phyloP scores from a whole-genome alignment of 352 stramenopile genomes.

The Poterioochromonas sp. region DNA sequence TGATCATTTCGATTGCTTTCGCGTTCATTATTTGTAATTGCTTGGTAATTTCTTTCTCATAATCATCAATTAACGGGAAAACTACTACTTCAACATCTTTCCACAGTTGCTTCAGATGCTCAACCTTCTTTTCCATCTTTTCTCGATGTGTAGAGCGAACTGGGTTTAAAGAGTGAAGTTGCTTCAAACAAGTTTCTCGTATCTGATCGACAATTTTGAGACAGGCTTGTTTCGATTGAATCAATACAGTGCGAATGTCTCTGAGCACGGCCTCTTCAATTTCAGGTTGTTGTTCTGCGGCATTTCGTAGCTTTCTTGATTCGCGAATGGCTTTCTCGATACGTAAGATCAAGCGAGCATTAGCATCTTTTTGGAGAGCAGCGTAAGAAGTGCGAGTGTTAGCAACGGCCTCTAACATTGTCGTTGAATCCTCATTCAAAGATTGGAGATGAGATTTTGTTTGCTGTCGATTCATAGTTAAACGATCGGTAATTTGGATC shows the following conservation, averaged over 20 bases:
- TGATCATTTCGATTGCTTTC: not conserved
- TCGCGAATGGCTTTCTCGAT: conserved; percentile 17
- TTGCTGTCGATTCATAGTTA: not conserved
- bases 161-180: not conserved
- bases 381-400: not conserved
- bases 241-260: conserved; percentile 1
- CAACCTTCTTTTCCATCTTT: not conserved
- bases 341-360: conserved; percentile 3
- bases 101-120: not conserved
- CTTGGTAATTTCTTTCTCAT: not conserved
- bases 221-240: not conserved
- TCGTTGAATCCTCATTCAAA: not conserved
- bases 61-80: not conserved
- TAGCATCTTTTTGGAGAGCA: conserved; percentile 9
- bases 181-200: not conserved
- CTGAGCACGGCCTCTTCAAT: not conserved
- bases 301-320: not conserved
- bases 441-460: not conserved
- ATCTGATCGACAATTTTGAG: not conserved
- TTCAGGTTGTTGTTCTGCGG: conserved; percentile 4
- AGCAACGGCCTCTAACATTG: not conserved
- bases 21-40: not conserved
- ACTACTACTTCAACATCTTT: not conserved
- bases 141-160: not conserved
- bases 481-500: conserved; percentile 7